Evolutionary conservation across 2,329 filamentous ascomycete species (phyloP), one percentile per base, ranked within the genome.

Genomic region (Leptographium galeiforme): DNA sequence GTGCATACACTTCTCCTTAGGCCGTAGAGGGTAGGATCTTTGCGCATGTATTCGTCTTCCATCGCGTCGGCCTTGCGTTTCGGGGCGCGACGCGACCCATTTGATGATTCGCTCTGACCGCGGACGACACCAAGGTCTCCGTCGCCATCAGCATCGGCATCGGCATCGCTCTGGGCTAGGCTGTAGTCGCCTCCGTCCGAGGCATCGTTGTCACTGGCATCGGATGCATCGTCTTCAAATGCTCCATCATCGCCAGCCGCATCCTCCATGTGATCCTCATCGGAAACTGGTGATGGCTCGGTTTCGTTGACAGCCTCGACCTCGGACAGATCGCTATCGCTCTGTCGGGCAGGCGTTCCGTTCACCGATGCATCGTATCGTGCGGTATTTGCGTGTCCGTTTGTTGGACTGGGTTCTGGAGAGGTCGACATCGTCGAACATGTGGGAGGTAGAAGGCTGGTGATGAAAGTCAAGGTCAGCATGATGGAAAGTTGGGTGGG

Each of bases 11-110:
- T 98, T 72, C 93, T 81, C 61, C 93, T 82, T 60, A 98, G 76
- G 48, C 93, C 93, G 72, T 97, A 98, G 10, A 98, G 75, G 70
- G 95, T 89, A 46, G 93, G 93, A 63, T 98, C 95, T 64, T 88
- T 86, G 62, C 84, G 79, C 62, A 97, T 95, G 64, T 83, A 90
- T 48, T 89, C 84, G 55, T 93, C 85, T 61, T 93, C 87, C 51
- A 84, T 66, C 8, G 55, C 53, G 64, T 75, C 67, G 59, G 75
- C 69, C 70, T 87, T 85, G 69, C 89, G 85, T 75, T 95, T 95
- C 57, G 76, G 69, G 50, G 77, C 78, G 64, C 81, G 77, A 58
- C 76, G 77, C 45, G 84, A 87, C 62, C 84, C 83, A 62, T 81
- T 78, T 48, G 89, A 93, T 63, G 80, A 81, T 59, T 84, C 87